These are phyloP conservation scores for Plasmodium blacklocki DNA, from an alignment of 169 alveolate genomes.

Conservation along the genomic window DNA sequence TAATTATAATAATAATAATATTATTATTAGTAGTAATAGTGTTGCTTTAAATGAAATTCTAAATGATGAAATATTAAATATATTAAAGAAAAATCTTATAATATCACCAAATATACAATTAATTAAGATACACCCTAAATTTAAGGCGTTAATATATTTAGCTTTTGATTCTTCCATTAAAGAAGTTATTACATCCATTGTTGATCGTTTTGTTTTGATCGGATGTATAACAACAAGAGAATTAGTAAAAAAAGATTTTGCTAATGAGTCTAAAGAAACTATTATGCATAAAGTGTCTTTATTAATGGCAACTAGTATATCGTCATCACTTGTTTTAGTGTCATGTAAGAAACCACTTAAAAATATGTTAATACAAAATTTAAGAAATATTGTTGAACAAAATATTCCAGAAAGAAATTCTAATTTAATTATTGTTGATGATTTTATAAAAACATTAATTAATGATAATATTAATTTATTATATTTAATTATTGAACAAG, in stretches of 20 bases:
- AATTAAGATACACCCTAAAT: constrained; percentile 24
- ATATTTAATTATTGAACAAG: constrained; percentile 85
- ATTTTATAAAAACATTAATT: constrained; percentile 78
- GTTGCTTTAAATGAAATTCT: constrained; percentile 28
- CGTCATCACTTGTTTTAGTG: constrained; percentile 95
- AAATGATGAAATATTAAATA: constrained; percentile 44
- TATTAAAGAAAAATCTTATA: constrained; percentile 50
- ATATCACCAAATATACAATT: constrained; percentile 40
- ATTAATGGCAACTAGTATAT: constrained; percentile 90
- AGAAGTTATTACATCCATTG: constrained; percentile 60
- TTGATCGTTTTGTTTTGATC: constrained; percentile 91
- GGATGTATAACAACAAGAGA: constrained; percentile 95
- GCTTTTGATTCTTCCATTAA: constrained; percentile 71
- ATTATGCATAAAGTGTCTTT: constrained; percentile 91
- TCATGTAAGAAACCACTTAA: constrained; percentile 91
- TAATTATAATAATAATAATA: constrained; percentile 4
- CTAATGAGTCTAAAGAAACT: constrained; percentile 92
- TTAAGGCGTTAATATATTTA: constrained; percentile 28
- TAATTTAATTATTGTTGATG: constrained; percentile 78
- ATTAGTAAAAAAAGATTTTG: constrained; percentile 94
- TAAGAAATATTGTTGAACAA: constrained; percentile 38
- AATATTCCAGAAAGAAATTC: constrained; percentile 37
- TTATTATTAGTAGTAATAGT: not conserved
- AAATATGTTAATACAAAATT: constrained; percentile 81
- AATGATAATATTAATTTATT: constrained; percentile 85